These are phyloP conservation scores for Geoglossum glabrum DNA, from an alignment of 495 filamentous ascomycete species.

Conservation along the genomic window DNA sequence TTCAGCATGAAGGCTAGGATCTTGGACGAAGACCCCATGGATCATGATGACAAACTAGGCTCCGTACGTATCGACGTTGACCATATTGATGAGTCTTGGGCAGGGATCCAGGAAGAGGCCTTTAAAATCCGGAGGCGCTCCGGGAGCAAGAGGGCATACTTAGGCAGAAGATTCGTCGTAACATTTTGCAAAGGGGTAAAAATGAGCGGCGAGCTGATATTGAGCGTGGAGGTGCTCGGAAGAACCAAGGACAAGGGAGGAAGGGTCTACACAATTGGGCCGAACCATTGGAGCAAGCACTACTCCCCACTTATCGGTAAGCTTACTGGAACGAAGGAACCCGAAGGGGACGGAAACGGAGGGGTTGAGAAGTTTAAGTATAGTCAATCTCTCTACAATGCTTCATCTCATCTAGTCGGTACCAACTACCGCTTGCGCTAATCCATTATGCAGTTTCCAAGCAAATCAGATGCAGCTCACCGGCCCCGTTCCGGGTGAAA, in stretches of 20 bases:
- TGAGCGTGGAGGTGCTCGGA: conserved; percentile 59
- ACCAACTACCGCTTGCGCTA: background rate
- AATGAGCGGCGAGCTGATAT: conserved; percentile 35
- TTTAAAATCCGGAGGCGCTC: conserved; percentile 65
- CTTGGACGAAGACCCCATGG: conserved; percentile 73
- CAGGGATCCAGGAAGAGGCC: conserved; percentile 38
- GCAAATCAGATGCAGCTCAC: conserved; percentile 77
- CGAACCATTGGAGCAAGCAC: conserved; percentile 63
- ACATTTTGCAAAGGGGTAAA: conserved; percentile 32
- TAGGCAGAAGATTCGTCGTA: conserved; percentile 41
- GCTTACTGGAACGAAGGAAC: conserved; percentile 55
- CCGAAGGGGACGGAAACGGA: conserved; percentile 10
- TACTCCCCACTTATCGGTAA: conserved; percentile 78
- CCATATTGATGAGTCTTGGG: conserved; percentile 39
- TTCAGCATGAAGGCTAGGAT: conserved; percentile 63
- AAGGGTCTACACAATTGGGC: conserved; percentile 57
- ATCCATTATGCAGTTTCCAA: conserved; percentile 44
- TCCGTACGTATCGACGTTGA: conserved; percentile 49
- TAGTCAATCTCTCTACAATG: conserved; percentile 6
- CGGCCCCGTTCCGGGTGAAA: conserved; percentile 54
- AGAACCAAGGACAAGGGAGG: conserved; percentile 53
- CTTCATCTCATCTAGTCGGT: background rate
- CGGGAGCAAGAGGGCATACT: conserved; percentile 68
- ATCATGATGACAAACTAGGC: conserved; percentile 75
- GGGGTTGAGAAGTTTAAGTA: conserved; percentile 9